Evolutionary conservation across 176 grass and related monocot genomes (phyloP), one percentile per base, ranked within the genome.

Genomic region (Lolium perenne): DNA sequence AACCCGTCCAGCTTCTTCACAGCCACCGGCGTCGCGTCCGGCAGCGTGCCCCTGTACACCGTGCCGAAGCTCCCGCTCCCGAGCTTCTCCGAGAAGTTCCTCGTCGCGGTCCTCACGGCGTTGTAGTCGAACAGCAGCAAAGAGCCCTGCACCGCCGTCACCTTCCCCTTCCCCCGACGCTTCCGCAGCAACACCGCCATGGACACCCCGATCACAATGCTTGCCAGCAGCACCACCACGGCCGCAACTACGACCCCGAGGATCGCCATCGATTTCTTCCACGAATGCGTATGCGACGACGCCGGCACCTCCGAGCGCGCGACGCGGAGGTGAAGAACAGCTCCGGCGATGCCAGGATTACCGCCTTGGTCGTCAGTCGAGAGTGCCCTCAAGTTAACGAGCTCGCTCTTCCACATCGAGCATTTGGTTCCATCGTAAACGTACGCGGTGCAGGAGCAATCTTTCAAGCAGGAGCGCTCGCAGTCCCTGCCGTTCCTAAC

Each of bases 71-170:
- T 90, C 47, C 89, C 80, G 56, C 84, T 86, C 4, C 88, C 84
- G 65, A 90, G 84, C 84, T 87, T 87, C 84, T 86, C 80, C 23
- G 74, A 49, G 89, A 90, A 90, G 4, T 79, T 85, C 66, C 66
- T 61, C 80, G 84, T 87, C 74, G 80, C 80, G 38, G 80, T 71
- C n/a, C 14, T 83, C 57, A 90, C 80, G 6, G 89, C 74, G 9
- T 20, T 75, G 84, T 79, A 90, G 48, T 90, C 84, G 47, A 87
- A 83, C 66, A 87, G 66, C 84, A 90, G 66, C 84, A 90, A 23
- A 23, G 89, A 83, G 46, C 84, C 84, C 38, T 90, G 84, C 80
- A 79, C 65, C 54, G 80, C 80, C 47, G 89, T 83, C 74, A 90
- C 80, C 74, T 87, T 87, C 17, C 89, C 89, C 38, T 82, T 79